Conservation (phyloP, 2,329 filamentous ascomycete genomes). For the Penicillium decumbens region DNA sequence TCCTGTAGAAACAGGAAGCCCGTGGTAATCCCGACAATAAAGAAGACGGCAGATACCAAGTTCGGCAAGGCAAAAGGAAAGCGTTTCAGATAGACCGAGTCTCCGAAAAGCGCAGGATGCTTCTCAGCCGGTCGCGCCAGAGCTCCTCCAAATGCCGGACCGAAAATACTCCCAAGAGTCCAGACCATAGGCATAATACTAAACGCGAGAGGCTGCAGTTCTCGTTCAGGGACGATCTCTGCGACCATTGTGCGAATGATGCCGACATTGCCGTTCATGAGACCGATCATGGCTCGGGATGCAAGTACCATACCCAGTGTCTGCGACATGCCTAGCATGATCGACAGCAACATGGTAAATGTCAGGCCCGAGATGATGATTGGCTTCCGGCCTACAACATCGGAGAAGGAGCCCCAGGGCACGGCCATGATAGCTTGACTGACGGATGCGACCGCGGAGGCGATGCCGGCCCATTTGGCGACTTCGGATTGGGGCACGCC, state of each 20-base stretch:
- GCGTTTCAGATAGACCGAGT: slow-evolving; percentile 61
- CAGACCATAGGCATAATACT: slow-evolving; percentile 90
- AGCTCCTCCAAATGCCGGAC: slow-evolving; percentile 80
- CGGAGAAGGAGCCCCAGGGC: slow-evolving; percentile 71
- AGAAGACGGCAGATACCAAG: slow-evolving; percentile 68
- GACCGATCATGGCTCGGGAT: slow-evolving; percentile 72
- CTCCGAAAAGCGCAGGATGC: slow-evolving; percentile 65
- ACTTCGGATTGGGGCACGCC: slow-evolving; percentile 63
- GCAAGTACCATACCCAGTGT: slow-evolving; percentile 74
- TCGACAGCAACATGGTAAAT: slow-evolving; percentile 74
- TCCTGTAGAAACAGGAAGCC: slow-evolving; percentile 80
- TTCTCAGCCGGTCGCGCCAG: slow-evolving; percentile 75
- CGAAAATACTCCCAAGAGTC: slow-evolving; percentile 81
- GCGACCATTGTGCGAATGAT: slow-evolving; percentile 90
- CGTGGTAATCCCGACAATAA: slow-evolving; percentile 68
- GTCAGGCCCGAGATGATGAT: slow-evolving; percentile 69
- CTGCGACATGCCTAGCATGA: slow-evolving; percentile 79
- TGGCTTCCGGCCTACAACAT: slow-evolving; percentile 75
- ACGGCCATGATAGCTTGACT: slow-evolving; percentile 68
- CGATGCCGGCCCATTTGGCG: slow-evolving; percentile 74
- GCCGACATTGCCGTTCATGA: slow-evolving; percentile 87
- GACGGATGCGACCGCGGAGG: slow-evolving; percentile 67
- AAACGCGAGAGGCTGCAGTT: slow-evolving; percentile 83
- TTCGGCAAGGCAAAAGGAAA: slow-evolving; percentile 87
- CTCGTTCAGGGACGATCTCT: slow-evolving; percentile 82